Percentiles rank a stretch among this genome's conserved stretches.
These are phyloP conservation scores for Wallacemonas collosoma DNA, from an alignment of 208 protist species.

Conservation along the genomic window DNA sequence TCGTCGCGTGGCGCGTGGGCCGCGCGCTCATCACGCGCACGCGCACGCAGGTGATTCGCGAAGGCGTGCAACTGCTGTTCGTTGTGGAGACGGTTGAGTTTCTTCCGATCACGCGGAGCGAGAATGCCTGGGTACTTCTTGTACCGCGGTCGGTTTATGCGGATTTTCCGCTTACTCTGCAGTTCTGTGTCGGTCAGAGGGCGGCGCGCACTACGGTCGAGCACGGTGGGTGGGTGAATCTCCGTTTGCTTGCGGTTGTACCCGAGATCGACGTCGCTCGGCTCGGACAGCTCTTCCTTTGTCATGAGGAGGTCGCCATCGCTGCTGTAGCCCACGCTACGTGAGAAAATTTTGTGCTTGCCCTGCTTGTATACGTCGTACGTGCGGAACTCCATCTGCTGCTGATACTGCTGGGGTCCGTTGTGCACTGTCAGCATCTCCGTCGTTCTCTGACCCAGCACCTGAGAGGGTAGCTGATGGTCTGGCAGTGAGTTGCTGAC, in stretches of 20 bases:
- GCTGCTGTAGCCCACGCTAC: slow-evolving; percentile 88
- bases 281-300: slow-evolving; percentile 76
- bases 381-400: slow-evolving; percentile 83
- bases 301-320: slow-evolving; percentile 82
- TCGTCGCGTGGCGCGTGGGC: background rate
- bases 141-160: slow-evolving; percentile 50
- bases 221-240: slow-evolving; percentile 67
- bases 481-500: slow-evolving; percentile 63
- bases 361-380: slow-evolving; percentile 87
- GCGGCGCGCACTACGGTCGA: slow-evolving; percentile 74
- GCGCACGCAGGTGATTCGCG: slow-evolving; percentile 57
- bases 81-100: slow-evolving; percentile 81
- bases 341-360: slow-evolving; percentile 66
- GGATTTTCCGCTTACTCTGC: slow-evolving; percentile 38
- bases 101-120: slow-evolving; percentile 71
- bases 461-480: slow-evolving; percentile 32
- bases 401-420: slow-evolving; percentile 59
- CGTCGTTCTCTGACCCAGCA: slow-evolving; percentile 56
- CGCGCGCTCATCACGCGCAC: slow-evolving; percentile 38
- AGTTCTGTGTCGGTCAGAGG: slow-evolving; percentile 67
- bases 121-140: slow-evolving; percentile 90
- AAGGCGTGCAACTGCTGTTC: slow-evolving; percentile 54
- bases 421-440: slow-evolving; percentile 71
- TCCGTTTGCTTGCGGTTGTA: slow-evolving; percentile 52
- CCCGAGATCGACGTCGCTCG: slow-evolving; percentile 69